Base-by-base conservation (phyloP, 108 stramenopile species). In the Pseudonitzschia multiseries region DNA sequence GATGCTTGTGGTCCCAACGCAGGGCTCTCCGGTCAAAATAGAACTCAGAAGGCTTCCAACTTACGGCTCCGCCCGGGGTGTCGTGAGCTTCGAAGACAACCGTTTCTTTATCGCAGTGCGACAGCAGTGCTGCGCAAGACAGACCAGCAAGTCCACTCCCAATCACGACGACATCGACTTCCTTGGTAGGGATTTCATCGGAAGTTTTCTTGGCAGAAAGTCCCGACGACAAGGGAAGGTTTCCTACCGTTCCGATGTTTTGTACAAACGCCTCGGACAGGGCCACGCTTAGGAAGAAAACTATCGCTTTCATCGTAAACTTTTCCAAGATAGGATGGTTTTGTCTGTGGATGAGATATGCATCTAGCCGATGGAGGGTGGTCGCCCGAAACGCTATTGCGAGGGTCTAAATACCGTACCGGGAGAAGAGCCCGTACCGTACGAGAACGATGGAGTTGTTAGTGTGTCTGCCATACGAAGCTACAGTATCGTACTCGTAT, bases 101-200 rank as follows among this genome's bases (percentile, higher is more conserved):
- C 22, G 87, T 87, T 6, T 67, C 52, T 8, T 84, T 83, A 18
- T 84, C 88, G 52, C 83, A 84, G 13, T 89, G 75, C 0, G 91
- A 77, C 54, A 95, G 73, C 13, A 94, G 76, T 21, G 90, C 84
- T 1, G 88, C 96, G 80, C 94, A 95, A 17, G 89, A 88, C 6
- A 97, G 85, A 14, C 96, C 96, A 8, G 90, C 94, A 33, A 97
- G 78, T 13, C 96, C 96, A 43, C 85, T 85, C 22, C 96, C 96
- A 65, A 97, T 95, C 12, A 97, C 84, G 27, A 93, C 80, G 33
- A 81, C 84, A 77, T 96, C 96, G 8, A 86, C 86, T 68, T 87
- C 87, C n/a, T 86, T 77, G 57, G 54, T 56, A 56, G 54, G 54
- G 20, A 56, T 26, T 56, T 56, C 54, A 26, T 56, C 54, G 54